These are phyloP conservation scores for Cyclotella atomus DNA, from an alignment of 108 stramenopile genomes.

Conservation along the genomic window DNA sequence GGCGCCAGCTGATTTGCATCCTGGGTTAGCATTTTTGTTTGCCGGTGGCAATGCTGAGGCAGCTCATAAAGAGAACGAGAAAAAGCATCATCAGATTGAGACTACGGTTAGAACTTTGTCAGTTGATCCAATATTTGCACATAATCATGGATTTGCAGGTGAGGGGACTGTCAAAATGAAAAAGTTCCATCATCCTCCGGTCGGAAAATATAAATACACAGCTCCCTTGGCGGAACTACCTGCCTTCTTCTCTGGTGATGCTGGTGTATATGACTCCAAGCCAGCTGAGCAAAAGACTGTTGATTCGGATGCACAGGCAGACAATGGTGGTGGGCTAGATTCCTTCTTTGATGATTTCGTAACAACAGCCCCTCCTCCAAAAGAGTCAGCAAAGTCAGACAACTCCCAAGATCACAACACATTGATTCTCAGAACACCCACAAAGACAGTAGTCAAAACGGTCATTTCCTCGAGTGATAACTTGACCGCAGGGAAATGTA, in stretches of 20 bases:
- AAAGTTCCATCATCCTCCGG: slow-evolving; percentile 44
- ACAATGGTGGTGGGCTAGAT: slow-evolving; percentile 23
- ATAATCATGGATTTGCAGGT: slow-evolving; percentile 36
- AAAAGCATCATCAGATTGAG: background rate
- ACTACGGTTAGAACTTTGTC: slow-evolving; percentile 7
- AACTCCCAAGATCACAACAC: slow-evolving; percentile 17
- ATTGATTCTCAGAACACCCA: slow-evolving; percentile 36
- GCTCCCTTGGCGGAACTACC: slow-evolving; percentile 38
- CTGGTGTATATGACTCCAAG: background rate
- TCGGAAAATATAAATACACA: slow-evolving; percentile 35
- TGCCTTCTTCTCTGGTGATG: slow-evolving; percentile 31
- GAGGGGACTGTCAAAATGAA: slow-evolving; percentile 32
- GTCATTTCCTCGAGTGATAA: slow-evolving; percentile 4
- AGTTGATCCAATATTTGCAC: slow-evolving; percentile 49
- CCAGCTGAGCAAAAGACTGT: background rate
- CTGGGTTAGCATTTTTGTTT: slow-evolving; percentile 41
- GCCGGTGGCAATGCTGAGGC: slow-evolving; percentile 2
- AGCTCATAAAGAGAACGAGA: slow-evolving; percentile 2
- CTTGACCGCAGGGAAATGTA: slow-evolving; percentile 25
- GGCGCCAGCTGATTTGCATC: slow-evolving; percentile 25
- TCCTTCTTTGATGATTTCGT: slow-evolving; percentile 55
- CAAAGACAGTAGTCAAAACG: slow-evolving; percentile 48
- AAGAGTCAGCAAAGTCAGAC: background rate
- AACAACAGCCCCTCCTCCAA: slow-evolving; percentile 14
- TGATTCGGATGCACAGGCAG: slow-evolving; percentile 4